Evolutionary conservation across 192 early-diverging fungal species (phyloP).

Genomic region (Fimicolochytrium jonesii): DNA sequence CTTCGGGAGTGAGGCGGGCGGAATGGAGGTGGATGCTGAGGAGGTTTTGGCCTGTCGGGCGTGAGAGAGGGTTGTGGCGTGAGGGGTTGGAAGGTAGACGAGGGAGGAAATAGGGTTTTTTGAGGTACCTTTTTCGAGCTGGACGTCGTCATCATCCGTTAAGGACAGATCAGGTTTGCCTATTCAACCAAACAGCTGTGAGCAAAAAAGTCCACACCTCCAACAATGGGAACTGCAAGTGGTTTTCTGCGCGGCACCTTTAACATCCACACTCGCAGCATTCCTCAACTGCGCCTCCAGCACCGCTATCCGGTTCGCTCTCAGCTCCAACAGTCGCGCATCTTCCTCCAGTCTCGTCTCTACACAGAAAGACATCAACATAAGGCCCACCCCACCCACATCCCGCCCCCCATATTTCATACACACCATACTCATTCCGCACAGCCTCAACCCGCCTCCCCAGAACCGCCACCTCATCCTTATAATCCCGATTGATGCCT

Average conservation of each 20-base stretch:
- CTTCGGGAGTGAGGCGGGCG: conserved; percentile 34
- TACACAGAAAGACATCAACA: conserved; percentile 6
- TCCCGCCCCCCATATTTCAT: neutral
- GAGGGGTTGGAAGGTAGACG: too few species aligned
- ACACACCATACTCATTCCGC: conserved; percentile 55
- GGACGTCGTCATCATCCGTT: conserved; percentile 36
- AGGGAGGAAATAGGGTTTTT: too few species aligned
- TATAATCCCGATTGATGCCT: conserved; percentile 53
- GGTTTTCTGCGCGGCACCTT: conserved; percentile 23
- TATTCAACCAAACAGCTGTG: too few species aligned
- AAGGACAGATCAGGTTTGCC: too few species aligned
- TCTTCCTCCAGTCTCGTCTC: conserved; percentile 55
- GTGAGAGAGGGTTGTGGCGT: too few species aligned
- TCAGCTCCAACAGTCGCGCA: conserved; percentile 43
- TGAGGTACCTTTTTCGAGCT: conserved; percentile 40
- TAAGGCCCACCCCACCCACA: too few species aligned
- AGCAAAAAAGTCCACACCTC: too few species aligned
- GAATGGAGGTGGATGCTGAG: conserved; percentile 44
- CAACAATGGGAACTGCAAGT: too few species aligned
- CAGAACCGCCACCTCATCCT: conserved; percentile 45
- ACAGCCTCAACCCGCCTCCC: conserved; percentile 41
- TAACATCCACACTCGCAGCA: conserved; percentile 37
- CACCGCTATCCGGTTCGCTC: conserved; percentile 45
- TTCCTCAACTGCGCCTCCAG: conserved; percentile 50
- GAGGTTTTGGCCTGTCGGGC: conserved; percentile 48